phyloP scores from a whole-genome alignment of 75 land plant genomes.

The Sequoia sempervirens region DNA sequence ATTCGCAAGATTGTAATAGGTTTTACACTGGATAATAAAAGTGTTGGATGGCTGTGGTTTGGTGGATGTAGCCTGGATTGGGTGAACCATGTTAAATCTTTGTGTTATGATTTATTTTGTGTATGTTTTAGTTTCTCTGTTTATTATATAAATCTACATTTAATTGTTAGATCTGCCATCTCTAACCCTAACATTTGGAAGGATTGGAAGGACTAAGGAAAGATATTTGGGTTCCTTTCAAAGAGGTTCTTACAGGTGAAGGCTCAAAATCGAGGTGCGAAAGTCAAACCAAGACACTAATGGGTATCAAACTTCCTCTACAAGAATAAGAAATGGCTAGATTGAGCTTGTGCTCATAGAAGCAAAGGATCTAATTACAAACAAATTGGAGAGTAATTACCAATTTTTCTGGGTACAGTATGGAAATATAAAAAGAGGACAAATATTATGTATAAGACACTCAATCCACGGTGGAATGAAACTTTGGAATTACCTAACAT shows the following conservation, averaged over 20 bases:
- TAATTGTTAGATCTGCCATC: too few relatives aligned
- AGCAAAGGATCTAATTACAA: conserved; percentile 79
- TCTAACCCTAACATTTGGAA: too few relatives aligned
- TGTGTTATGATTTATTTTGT: too few relatives aligned
- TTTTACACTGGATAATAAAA: too few relatives aligned
- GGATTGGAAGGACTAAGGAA: background rate
- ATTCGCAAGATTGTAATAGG: too few relatives aligned
- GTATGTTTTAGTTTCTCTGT: too few relatives aligned
- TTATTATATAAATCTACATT: too few relatives aligned
- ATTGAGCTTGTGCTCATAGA: conserved; percentile 79
- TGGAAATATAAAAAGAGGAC: conserved; percentile 77
- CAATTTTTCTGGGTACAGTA: conserved; percentile 88
- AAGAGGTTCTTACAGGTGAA: conserved; percentile 79
- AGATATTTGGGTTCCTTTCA: conserved; percentile 87
- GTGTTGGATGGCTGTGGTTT: too few relatives aligned
- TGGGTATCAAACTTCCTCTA: conserved; percentile 8
- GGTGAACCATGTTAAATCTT: too few relatives aligned
- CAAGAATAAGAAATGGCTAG: conserved; percentile 29
- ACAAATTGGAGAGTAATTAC: conserved; percentile 89
- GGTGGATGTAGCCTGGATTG: too few relatives aligned
- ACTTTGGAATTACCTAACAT: conserved; percentile 75
- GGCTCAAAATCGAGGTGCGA: conserved; percentile 62
- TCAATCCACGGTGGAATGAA: conserved; percentile 81
- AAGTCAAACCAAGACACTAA: conserved; percentile 26
- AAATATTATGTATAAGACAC: conserved; percentile 82